These are phyloP conservation scores for Fusarium nygamai DNA, from an alignment of 2,329 filamentous ascomycete genomes.

Conservation along the genomic window DNA sequence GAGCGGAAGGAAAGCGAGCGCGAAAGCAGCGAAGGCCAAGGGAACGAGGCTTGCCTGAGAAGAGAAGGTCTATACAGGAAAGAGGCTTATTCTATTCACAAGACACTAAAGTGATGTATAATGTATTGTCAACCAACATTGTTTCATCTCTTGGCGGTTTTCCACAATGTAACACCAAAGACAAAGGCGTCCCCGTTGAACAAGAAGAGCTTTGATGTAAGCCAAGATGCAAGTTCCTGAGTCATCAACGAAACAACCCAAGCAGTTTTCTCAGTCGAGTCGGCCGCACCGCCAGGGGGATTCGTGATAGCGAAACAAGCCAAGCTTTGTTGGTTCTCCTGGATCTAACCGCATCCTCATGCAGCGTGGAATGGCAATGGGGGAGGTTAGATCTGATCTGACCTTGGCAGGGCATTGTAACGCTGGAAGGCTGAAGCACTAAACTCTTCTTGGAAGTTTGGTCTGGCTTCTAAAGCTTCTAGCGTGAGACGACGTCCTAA, in stretches of 20 bases:
- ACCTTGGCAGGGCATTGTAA: background rate
- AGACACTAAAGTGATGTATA: background rate
- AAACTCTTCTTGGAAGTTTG: constrained; percentile 23
- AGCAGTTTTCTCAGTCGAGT: background rate
- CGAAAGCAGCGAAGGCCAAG: background rate
- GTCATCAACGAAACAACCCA: background rate
- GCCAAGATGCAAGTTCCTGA: background rate
- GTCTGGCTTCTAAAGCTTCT: constrained; percentile 35
- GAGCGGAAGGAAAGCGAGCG: background rate
- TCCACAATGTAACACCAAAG: background rate
- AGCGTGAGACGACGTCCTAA: constrained; percentile 32
- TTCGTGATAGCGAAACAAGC: background rate
- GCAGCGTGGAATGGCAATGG: background rate
- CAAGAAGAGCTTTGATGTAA: background rate
- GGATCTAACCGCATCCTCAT: background rate
- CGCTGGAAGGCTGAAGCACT: background rate
- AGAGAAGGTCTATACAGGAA: background rate
- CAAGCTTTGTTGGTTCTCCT: background rate
- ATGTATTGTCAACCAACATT: background rate
- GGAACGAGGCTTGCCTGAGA: background rate
- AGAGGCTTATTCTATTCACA: background rate
- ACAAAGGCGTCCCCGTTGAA: background rate
- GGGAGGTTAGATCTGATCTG: constrained; percentile 8
- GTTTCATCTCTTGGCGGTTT: background rate
- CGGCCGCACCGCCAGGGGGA: constrained; percentile 10